Percentiles rank a stretch among this genome's conserved stretches.
These are phyloP conservation scores for Aspergillus fijiensis DNA, from an alignment of 2,329 filamentous ascomycete species.

Conservation along the genomic window DNA sequence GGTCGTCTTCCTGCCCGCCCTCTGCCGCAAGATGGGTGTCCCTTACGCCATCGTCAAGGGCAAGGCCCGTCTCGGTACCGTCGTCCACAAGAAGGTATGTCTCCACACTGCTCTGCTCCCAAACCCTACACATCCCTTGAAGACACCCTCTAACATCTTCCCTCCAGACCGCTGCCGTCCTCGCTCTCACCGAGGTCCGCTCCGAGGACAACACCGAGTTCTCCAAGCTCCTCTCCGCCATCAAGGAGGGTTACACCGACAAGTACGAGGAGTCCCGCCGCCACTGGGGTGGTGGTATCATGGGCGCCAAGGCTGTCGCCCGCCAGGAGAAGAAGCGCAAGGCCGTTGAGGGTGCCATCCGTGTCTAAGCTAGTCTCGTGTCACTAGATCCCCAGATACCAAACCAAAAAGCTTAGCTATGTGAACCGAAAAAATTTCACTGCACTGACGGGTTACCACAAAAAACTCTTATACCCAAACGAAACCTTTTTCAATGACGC, in stretches of 20 bases:
- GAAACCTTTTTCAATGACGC: neutral
- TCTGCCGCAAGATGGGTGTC: slow-evolving; percentile 99
- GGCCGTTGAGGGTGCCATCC: slow-evolving; percentile 90
- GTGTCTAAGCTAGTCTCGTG: slow-evolving; percentile 70
- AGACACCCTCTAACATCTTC: slow-evolving; percentile 21
- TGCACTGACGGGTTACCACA: slow-evolving; percentile 25
- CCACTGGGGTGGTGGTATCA: slow-evolving; percentile 99
- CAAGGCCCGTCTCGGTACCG: slow-evolving; percentile 97
- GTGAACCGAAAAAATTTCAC: slow-evolving; percentile 12
- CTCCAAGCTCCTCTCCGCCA: slow-evolving; percentile 88
- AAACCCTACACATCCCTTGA: too few relatives aligned
- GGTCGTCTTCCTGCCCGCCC: slow-evolving; percentile 96
- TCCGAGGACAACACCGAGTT: slow-evolving; percentile 98
- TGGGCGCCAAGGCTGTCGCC: slow-evolving; percentile 89
- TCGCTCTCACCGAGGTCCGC: slow-evolving; percentile 94
- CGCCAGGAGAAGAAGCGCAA: slow-evolving; percentile 84
- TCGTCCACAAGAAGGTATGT: slow-evolving; percentile 97
- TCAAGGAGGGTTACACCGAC: slow-evolving; percentile 98
- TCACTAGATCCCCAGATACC: neutral
- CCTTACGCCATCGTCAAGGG: slow-evolving; percentile 99
- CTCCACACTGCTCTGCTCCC: too few relatives aligned
- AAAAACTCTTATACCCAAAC: slow-evolving; percentile 18
- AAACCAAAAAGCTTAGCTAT: slow-evolving; percentile 14
- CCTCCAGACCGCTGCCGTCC: slow-evolving; percentile 81
- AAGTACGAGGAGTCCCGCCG: slow-evolving; percentile 89